These are phyloP conservation scores for Lyophyllum decastes DNA, from an alignment of 768 basidiomycete genomes.

Conservation along the genomic window DNA sequence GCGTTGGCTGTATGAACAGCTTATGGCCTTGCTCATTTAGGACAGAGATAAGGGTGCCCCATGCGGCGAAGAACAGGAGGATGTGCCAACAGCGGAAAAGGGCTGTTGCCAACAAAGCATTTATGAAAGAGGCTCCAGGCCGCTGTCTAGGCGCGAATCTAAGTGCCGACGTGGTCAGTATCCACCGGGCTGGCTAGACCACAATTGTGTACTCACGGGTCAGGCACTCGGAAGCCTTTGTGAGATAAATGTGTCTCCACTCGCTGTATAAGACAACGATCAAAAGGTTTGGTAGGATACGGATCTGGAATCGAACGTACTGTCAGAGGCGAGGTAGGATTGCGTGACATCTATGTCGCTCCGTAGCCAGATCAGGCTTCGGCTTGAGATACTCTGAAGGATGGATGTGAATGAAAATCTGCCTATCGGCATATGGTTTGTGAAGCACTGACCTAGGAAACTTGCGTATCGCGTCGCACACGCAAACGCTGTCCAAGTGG, in stretches of 20 bases:
- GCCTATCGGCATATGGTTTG: too few relatives aligned
- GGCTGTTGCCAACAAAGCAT: slow-evolving; percentile 44
- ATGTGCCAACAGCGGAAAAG: slow-evolving; percentile 68
- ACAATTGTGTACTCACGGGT: slow-evolving; percentile 34
- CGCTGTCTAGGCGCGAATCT: slow-evolving; percentile 41
- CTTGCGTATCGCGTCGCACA: too few relatives aligned
- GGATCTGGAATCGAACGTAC: slow-evolving; percentile 1
- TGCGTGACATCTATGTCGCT: background rate
- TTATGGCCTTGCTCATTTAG: slow-evolving; percentile 47
- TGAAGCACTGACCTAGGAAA: too few relatives aligned
- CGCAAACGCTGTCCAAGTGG: too few relatives aligned
- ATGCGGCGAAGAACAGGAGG: slow-evolving; percentile 62
- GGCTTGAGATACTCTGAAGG: background rate
- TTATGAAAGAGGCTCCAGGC: slow-evolving; percentile 36
- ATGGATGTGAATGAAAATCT: background rate
- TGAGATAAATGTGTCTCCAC: slow-evolving; percentile 30
- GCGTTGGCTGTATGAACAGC: slow-evolving; percentile 47
- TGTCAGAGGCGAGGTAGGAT: slow-evolving; percentile 4
- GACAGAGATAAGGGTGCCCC: slow-evolving; percentile 59
- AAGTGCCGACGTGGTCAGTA: background rate
- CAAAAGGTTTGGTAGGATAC: background rate
- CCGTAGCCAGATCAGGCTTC: background rate
- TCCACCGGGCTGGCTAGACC: background rate
- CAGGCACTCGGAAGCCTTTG: slow-evolving; percentile 36
- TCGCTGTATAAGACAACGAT: slow-evolving; percentile 18